Conservation (phyloP, 129 eudicot genomes). For the Flaveria robusta region DNA sequence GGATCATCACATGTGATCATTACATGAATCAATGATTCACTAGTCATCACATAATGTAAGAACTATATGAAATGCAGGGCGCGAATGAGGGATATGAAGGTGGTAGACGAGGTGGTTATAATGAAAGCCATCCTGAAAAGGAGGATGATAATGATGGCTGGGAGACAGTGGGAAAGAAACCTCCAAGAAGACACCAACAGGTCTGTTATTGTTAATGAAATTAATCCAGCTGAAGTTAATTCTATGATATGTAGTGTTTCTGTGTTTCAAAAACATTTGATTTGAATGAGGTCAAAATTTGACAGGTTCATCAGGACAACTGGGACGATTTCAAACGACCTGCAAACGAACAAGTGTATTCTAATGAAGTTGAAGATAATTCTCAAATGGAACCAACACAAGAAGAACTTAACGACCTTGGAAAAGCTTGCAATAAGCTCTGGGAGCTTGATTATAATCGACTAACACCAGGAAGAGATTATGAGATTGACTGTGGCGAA, state of each 20-base stretch:
- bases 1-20: too few relatives aligned
- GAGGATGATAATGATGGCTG: conserved; percentile 67
- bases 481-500: conserved; percentile 86
- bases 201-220: conserved; percentile 32
- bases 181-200: conserved; percentile 58
- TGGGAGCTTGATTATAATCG: conserved; percentile 95
- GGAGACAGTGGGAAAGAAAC: conserved; percentile 84
- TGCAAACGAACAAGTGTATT: conserved; percentile 68
- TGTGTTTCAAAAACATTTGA: background rate
- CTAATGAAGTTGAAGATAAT: conserved; percentile 48
- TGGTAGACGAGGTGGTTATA: conserved; percentile 37
- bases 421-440: conserved; percentile 76
- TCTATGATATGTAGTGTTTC: background rate
- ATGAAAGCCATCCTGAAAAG: conserved; percentile 27
- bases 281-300: background rate
- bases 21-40: background rate
- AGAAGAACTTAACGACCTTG: conserved; percentile 71
- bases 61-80: conserved; percentile 31
- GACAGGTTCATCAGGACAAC: conserved; percentile 58
- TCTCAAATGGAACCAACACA: conserved; percentile 54
- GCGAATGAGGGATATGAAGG: conserved; percentile 42
- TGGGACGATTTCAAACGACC: conserved; percentile 84
- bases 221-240: background rate
- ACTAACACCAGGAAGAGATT: conserved; percentile 79
- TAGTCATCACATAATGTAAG: conserved; percentile 11